Evolutionary conservation across 169 alveolate species (phyloP).

Genomic region (Cryptosporidium parvum): DNA sequence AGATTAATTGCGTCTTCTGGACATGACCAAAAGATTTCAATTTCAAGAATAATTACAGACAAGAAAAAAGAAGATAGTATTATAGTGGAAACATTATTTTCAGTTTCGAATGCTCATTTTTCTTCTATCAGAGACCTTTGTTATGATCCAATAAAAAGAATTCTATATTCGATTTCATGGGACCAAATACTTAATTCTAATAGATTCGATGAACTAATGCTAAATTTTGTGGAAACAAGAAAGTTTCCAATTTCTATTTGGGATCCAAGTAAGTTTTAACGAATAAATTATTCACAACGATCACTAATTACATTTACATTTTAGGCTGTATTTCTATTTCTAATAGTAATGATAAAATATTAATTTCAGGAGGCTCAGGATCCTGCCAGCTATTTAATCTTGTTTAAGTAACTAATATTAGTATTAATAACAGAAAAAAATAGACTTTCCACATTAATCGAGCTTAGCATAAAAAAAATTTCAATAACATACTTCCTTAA

Average conservation of each 20-base stretch:
- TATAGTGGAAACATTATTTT: not conserved
- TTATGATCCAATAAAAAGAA: not conserved
- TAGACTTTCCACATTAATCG: not conserved
- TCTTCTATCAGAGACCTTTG: slow-evolving; percentile 66
- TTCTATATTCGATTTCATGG: slow-evolving; percentile 50
- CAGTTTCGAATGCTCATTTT: slow-evolving; percentile 44
- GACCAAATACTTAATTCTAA: slow-evolving; percentile 22
- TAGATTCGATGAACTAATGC: not conserved
- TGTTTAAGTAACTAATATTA: not conserved
- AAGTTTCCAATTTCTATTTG: slow-evolving; percentile 30
- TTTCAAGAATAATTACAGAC: not conserved
- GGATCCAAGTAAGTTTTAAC: slow-evolving; percentile 64
- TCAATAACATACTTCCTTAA: not conserved
- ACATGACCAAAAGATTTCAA: slow-evolving; percentile 54
- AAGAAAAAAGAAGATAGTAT: not conserved
- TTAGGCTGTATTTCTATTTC: slow-evolving; percentile 53
- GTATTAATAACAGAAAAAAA: not conserved
- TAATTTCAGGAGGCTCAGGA: slow-evolving; percentile 71
- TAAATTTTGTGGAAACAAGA: not conserved
- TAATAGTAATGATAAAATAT: not conserved
- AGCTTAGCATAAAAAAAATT: not conserved
- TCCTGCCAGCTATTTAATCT: slow-evolving; percentile 30
- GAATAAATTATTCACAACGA: not conserved
- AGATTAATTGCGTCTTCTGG: slow-evolving; percentile 35
- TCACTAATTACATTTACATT: not conserved